These are phyloP conservation scores for Kodamaea fungicola DNA, from an alignment of 1,139 yeast genomes.

Conservation along the genomic window DNA sequence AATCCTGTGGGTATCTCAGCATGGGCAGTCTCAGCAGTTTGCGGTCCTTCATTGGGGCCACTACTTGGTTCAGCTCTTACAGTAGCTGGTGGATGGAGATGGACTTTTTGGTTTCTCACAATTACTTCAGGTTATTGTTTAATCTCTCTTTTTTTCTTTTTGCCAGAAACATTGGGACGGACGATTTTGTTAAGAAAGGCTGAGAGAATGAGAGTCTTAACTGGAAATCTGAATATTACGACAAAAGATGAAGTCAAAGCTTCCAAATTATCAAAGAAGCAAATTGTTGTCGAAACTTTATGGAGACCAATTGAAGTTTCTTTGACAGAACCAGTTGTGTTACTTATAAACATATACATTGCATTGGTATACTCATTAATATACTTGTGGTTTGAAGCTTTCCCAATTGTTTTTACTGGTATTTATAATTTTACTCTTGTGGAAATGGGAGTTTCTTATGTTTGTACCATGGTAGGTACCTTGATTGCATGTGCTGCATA, in stretches of 20 bases:
- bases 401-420: constrained; percentile 51
- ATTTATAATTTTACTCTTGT: constrained; percentile 44
- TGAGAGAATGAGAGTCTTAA: constrained; percentile 27
- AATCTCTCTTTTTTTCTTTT: constrained; percentile 26
- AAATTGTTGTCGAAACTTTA: constrained; percentile 35
- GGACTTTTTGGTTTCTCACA: constrained; percentile 39
- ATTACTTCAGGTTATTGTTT: constrained; percentile 33
- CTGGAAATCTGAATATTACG: constrained; percentile 30
- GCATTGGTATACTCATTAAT: constrained; percentile 52
- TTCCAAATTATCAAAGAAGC: constrained; percentile 13
- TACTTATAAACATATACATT: constrained; percentile 47
- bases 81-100: constrained; percentile 30
- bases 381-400: constrained; percentile 60
- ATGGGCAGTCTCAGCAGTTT: constrained; percentile 35
- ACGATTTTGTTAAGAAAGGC: constrained; percentile 35
- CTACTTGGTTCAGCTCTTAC: constrained; percentile 30
- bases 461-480: constrained; percentile 44
- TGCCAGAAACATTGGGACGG: constrained; percentile 34
- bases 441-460: constrained; percentile 45
- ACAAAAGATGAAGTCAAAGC: constrained; percentile 27
- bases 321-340: constrained; percentile 41
- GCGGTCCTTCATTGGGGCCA: constrained; percentile 38
- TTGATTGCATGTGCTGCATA: constrained; percentile 22
- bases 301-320: constrained; percentile 48
- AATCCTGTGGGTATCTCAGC: constrained; percentile 30